phyloP scores from a whole-genome alignment of 2,329 filamentous ascomycete species.

The Dryadomyces quercus-mongolicae region DNA sequence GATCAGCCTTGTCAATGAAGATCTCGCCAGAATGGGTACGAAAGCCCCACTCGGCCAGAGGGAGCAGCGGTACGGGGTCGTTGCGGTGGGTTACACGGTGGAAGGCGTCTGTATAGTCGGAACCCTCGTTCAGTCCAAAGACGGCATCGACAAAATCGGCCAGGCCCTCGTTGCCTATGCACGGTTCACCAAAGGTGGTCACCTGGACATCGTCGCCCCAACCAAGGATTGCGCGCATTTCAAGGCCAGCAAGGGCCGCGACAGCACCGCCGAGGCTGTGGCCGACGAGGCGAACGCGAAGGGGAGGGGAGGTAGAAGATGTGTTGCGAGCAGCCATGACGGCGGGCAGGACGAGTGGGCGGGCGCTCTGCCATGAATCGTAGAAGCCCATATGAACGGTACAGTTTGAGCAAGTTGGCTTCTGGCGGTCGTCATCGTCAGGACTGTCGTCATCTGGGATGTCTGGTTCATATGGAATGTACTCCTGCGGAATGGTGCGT shows the following conservation, averaged over 20 bases:
- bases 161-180: constrained; percentile 46
- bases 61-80: constrained; percentile 82
- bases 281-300: constrained; percentile 65
- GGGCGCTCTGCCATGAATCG: constrained; percentile 67
- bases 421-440: background rate
- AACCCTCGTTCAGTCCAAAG: constrained; percentile 28
- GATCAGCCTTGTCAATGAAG: constrained; percentile 59
- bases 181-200: constrained; percentile 89
- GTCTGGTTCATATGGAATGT: constrained; percentile 56
- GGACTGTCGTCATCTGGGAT: background rate
- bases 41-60: constrained; percentile 81
- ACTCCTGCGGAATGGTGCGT: constrained; percentile 78
- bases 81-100: constrained; percentile 73
- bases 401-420: constrained; percentile 60
- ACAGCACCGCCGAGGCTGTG: constrained; percentile 91
- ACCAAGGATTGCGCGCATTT: constrained; percentile 60
- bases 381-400: constrained; percentile 90
- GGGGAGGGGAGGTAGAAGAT: constrained; percentile 29
- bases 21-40: constrained; percentile 76
- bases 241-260: constrained; percentile 73
- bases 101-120: constrained; percentile 28
- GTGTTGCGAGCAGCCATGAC: constrained; percentile 43
- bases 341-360: constrained; percentile 54
- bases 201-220: constrained; percentile 53
- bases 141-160: constrained; percentile 41